Evolutionary conservation across 768 basidiomycete genomes (phyloP), one percentile per base, ranked within the genome.

Genomic region (Ephemerocybe angulata): DNA sequence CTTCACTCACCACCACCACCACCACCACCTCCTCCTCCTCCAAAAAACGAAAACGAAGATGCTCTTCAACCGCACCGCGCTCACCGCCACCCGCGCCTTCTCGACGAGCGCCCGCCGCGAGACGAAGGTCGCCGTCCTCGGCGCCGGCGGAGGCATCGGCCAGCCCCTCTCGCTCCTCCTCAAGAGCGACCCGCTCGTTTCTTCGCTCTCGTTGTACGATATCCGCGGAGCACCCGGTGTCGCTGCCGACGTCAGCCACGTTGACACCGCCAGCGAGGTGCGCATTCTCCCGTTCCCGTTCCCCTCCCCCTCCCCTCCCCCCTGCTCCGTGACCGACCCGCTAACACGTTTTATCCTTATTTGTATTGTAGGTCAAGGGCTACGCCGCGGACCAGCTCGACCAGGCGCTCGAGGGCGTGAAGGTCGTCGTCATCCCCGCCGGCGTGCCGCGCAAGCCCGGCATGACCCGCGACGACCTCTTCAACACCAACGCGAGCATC

Each of bases 131-230:
- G 90, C 90, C 49, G 95, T 99, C 57, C 90, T 97, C 70, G 96
- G 96, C 65, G 97, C 97, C 58, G 96, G 93, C 65, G 96, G 96
- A 81, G 96, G 96, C 73, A 98, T 98, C 71, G 96, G 96, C 70
- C 96, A 98, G 73, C 95, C 96, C 67, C 78, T 98, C 65, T 96
- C 93, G 46, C 77, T 98, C 60, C 81, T 97, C 61, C 85, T 98
- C 70, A 98, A 98, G 81, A 83, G 76, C 61, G 90, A 99, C 79
- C 93, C 93, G 40, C 77, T 94, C 62, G 90, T 97, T 69, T 84
- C 84, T 52, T 83, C 87, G 59, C 76, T 98, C 67, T 88, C 81
- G 68, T 78, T 98, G 61, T 98, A 93, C 76, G 94, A 96, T 79
- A 94, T 96, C 68, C 89, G 93, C 66, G 92, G 93, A 63, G 92